These are phyloP conservation scores for Chloranthus sessilifolius DNA, from an alignment of 164 flowering plant species.

Conservation along the genomic window DNA sequence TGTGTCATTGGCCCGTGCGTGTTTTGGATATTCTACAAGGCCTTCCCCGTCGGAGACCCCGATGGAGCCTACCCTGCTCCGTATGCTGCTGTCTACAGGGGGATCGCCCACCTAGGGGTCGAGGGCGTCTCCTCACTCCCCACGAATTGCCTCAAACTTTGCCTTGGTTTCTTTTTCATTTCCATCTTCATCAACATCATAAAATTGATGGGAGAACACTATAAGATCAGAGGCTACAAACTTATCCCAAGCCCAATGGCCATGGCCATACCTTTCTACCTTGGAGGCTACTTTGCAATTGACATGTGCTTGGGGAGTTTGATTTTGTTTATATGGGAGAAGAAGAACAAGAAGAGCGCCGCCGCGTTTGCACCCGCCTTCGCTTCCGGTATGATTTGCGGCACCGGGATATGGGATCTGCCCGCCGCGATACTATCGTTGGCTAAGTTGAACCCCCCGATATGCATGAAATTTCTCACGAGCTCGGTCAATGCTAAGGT, in stretches of 20 bases:
- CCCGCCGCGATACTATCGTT: constrained; percentile 35
- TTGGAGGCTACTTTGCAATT: constrained; percentile 28
- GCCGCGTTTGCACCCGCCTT: constrained; percentile 21
- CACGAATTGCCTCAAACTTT: constrained; percentile 21
- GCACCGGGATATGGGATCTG: constrained; percentile 19
- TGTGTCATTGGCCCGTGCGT: constrained; percentile 23
- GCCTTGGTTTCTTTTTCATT: constrained; percentile 11
- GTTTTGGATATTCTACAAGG: constrained; percentile 33
- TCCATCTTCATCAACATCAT: constrained; percentile 11
- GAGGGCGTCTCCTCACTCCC: constrained; percentile 30
- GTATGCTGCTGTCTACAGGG: constrained; percentile 22
- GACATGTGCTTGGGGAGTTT: constrained; percentile 36
- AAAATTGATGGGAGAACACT: constrained; percentile 2
- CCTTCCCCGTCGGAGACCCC: constrained; percentile 17
- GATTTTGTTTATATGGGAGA: constrained; percentile 20
- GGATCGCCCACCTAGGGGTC: constrained; percentile 27
- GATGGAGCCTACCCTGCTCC: constrained; percentile 26
- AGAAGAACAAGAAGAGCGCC: constrained; percentile 18
- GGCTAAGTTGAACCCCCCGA: constrained; percentile 34
- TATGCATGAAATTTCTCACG: constrained; percentile 56
- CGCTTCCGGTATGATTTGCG: constrained; percentile 36
- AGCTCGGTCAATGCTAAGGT: constrained; percentile 21
- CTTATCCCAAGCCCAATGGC: constrained; percentile 29
- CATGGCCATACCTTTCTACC: constrained; percentile 34
- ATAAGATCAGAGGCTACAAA: constrained; percentile 9